phyloP scores from a whole-genome alignment of 805 yeast genomes.

The Candida ortonii region DNA sequence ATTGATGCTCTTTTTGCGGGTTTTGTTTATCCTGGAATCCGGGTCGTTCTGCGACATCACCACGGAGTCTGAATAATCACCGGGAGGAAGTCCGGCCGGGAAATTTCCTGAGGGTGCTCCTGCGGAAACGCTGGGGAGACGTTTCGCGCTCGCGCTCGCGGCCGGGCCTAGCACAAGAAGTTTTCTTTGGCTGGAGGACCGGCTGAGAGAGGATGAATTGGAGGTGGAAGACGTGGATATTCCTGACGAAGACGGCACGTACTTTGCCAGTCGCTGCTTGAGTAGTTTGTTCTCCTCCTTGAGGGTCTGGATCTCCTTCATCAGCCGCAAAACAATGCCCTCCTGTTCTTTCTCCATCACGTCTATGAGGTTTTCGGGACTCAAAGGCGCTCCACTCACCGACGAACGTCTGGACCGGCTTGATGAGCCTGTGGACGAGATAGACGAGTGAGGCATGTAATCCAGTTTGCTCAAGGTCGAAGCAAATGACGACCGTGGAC shows the following conservation, averaged over 20 bases:
- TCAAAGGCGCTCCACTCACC: conserved; percentile 21
- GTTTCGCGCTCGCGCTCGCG: conserved; percentile 23
- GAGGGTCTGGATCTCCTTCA: conserved; percentile 56
- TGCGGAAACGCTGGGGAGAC: conserved; percentile 20
- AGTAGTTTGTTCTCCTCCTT: conserved; percentile 51
- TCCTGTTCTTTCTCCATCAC: conserved; percentile 74
- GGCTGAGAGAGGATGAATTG: conserved; percentile 21
- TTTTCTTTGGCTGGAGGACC: conserved; percentile 26
- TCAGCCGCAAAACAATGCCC: conserved; percentile 63
- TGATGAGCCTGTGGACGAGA: conserved; percentile 22
- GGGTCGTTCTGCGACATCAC: conserved; percentile 1
- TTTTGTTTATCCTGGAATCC: conserved; percentile 17
- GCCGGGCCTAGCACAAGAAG: conserved; percentile 24
- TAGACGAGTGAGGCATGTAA: conserved; percentile 19
- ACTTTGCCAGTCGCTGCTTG: conserved; percentile 30
- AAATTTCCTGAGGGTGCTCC: too few species aligned
- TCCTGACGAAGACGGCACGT: conserved; percentile 14
- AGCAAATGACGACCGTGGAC: conserved; percentile 13
- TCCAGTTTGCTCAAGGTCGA: conserved; percentile 16
- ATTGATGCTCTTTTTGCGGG: conserved; percentile 16
- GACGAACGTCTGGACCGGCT: conserved; percentile 21
- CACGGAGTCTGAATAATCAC: neutral
- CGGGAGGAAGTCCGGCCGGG: too few species aligned
- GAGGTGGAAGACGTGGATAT: conserved; percentile 19
- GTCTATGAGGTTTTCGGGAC: conserved; percentile 51